phyloP scores from a whole-genome alignment of 768 basidiomycete species.

The Mycena olivaceomarginata region DNA sequence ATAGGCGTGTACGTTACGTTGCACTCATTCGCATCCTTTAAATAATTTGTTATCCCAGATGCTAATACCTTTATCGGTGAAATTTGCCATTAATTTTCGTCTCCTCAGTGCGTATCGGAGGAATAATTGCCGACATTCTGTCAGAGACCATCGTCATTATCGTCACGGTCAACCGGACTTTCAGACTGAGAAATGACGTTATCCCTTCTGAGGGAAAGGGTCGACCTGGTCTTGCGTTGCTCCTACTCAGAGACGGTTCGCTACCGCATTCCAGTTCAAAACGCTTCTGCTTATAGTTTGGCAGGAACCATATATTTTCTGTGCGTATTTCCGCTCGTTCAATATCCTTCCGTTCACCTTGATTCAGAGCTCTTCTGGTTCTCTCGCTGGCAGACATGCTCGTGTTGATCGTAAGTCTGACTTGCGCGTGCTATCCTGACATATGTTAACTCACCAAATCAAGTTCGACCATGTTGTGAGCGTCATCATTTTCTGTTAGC shows the following conservation, averaged over 20 bases:
- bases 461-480: conserved; percentile 51
- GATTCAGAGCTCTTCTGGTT: conserved; percentile 49
- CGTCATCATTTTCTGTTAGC: not conserved
- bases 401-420: conserved; percentile 46
- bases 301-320: conserved; percentile 52
- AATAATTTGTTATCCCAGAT: not conserved
- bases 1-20: conserved; percentile 33
- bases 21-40: not conserved
- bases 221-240: conserved; percentile 48
- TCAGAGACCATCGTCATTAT: conserved; percentile 54
- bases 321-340: conserved; percentile 37
- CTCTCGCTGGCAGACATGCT: conserved; percentile 57
- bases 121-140: conserved; percentile 53
- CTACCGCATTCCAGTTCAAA: not conserved
- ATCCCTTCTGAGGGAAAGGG: conserved; percentile 44
- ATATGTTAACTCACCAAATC: not conserved
- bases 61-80: too few relatives aligned
- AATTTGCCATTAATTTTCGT: not conserved
- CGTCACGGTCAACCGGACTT: conserved; percentile 53
- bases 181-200: conserved; percentile 30
- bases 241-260: conserved; percentile 51
- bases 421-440: not conserved
- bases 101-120: conserved; percentile 51
- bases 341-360: not conserved
- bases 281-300: not conserved